phyloP scores from a whole-genome alignment of 2,329 filamentous ascomycete species.

The Alternaria tenuissima region DNA sequence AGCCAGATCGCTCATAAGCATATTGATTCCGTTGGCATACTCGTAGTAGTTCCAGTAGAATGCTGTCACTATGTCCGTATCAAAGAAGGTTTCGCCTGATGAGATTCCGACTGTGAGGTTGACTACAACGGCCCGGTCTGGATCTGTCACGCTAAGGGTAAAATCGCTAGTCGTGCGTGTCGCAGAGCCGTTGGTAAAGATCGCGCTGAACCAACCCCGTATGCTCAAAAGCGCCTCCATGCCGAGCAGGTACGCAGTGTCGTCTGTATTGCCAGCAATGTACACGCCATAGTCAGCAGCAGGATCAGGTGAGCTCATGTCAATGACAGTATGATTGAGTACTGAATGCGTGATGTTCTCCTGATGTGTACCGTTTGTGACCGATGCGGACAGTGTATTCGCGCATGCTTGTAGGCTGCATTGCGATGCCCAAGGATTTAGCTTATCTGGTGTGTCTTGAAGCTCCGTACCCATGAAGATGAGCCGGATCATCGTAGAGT shows the following conservation, averaged over 20 bases:
- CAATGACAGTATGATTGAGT: slow-evolving; percentile 18
- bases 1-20: slow-evolving; percentile 24
- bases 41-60: slow-evolving; percentile 29
- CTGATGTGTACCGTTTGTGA: slow-evolving; percentile 23
- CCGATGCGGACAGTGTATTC: slow-evolving; percentile 18
- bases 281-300: slow-evolving; percentile 20
- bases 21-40: slow-evolving; percentile 20
- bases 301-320: slow-evolving; percentile 19
- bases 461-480: slow-evolving; percentile 26
- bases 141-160: slow-evolving; percentile 23
- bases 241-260: slow-evolving; percentile 15
- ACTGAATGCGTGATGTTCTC: slow-evolving; percentile 21
- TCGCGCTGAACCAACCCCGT: slow-evolving; percentile 22
- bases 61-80: slow-evolving; percentile 22
- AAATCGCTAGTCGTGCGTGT: slow-evolving; percentile 24
- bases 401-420: slow-evolving; percentile 22
- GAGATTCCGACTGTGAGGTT: slow-evolving; percentile 27
- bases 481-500: slow-evolving; percentile 21
- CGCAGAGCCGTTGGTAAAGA: slow-evolving; percentile 26
- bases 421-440: slow-evolving; percentile 23
- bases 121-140: slow-evolving; percentile 22
- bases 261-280: slow-evolving; percentile 9
- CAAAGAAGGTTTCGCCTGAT: slow-evolving; percentile 25
- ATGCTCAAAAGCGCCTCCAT: slow-evolving; percentile 23
- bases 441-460: slow-evolving; percentile 11